Evolutionary conservation across 345 rosid species (phyloP).

Genomic region (Eucalyptus lansdowneana): DNA sequence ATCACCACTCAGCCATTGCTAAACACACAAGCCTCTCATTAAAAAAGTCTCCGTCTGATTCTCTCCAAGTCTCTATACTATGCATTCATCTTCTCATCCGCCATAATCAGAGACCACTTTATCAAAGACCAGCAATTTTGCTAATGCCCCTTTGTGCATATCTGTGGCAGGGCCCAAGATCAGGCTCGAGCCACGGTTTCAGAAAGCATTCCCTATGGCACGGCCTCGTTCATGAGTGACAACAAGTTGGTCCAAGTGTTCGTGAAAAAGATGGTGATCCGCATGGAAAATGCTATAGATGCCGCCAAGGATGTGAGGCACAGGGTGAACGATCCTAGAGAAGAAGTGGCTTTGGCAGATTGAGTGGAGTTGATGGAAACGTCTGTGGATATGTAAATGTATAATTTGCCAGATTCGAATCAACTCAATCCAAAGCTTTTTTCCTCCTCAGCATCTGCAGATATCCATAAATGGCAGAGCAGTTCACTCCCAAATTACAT

Average conservation of each 20-base stretch:
- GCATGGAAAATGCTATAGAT: not conserved
- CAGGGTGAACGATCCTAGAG: slow-evolving; percentile 16
- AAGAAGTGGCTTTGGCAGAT: slow-evolving; percentile 22
- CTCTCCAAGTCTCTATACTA: not conserved
- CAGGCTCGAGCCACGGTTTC: slow-evolving; percentile 17
- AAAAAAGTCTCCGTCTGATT: slow-evolving; percentile 2
- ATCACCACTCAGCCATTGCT: slow-evolving; percentile 30
- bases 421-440: not conserved
- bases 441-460: slow-evolving; percentile 8
- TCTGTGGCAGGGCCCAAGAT: slow-evolving; percentile 26
- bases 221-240: not conserved
- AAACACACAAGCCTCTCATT: slow-evolving; percentile 7
- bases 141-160: not conserved
- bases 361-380: slow-evolving; percentile 48
- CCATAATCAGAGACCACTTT: slow-evolving; percentile 5
- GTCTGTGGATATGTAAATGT: slow-evolving; percentile 21
- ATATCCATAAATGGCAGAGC: slow-evolving; percentile 71
- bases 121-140: not conserved
- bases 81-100: slow-evolving; percentile 17
- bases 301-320: not conserved
- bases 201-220: slow-evolving; percentile 6
- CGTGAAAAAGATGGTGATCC: slow-evolving; percentile 9
- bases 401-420: not conserved
- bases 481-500: slow-evolving; percentile 58
- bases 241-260: slow-evolving; percentile 20